These are phyloP conservation scores for Tuber magnatum DNA, from an alignment of 495 filamentous ascomycete species.

Conservation along the genomic window DNA sequence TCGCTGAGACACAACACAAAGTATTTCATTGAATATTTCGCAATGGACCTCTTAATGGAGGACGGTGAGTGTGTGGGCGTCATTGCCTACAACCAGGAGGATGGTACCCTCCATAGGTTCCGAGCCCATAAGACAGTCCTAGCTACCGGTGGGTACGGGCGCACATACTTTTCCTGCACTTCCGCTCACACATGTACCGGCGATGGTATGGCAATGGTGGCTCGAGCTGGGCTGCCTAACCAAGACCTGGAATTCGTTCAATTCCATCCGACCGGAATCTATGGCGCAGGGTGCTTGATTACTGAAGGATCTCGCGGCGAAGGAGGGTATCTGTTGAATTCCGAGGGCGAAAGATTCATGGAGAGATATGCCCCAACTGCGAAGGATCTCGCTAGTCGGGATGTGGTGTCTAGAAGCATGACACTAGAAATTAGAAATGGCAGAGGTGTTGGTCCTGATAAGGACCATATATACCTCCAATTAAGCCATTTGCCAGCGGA, in stretches of 20 bases:
- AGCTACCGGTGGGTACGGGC: constrained; percentile 92
- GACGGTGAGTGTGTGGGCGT: constrained; percentile 93
- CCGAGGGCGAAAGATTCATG: constrained; percentile 98
- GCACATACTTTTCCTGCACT: constrained; percentile 95
- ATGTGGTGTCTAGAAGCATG: constrained; percentile 94
- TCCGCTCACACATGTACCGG: constrained; percentile 97
- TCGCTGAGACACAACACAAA: constrained; percentile 95
- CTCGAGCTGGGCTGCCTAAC: constrained; percentile 92
- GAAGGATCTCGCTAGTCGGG: constrained; percentile 89
- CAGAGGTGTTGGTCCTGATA: constrained; percentile 88
- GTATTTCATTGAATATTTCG: constrained; percentile 99
- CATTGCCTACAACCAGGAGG: constrained; percentile 94
- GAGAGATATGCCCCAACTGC: constrained; percentile 95
- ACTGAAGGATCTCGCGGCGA: constrained; percentile 97
- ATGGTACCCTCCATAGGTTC: constrained; percentile 94
- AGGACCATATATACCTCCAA: constrained; percentile 96
- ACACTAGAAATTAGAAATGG: constrained; percentile 95
- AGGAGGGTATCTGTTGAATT: constrained; percentile 94
- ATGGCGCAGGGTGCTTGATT: constrained; percentile 96
- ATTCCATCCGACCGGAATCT: constrained; percentile 99
- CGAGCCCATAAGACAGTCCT: constrained; percentile 91
- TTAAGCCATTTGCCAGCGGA: constrained; percentile 87
- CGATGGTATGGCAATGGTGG: constrained; percentile 98
- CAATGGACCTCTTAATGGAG: constrained; percentile 91
- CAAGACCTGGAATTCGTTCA: constrained; percentile 99